phyloP scores from a whole-genome alignment of 768 basidiomycete genomes.

The Trametes punicea region DNA sequence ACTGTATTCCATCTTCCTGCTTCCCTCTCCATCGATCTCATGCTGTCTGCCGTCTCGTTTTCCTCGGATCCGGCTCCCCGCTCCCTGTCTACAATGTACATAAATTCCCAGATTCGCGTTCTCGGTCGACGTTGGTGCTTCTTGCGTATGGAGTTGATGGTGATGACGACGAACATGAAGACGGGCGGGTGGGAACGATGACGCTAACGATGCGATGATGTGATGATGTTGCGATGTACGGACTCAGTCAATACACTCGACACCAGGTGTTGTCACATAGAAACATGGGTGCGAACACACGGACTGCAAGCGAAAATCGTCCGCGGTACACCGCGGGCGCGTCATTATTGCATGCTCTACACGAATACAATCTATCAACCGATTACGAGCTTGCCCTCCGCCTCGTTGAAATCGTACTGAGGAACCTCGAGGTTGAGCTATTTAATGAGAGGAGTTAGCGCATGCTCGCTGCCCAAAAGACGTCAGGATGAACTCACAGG shows the following conservation, averaged over 20 bases:
- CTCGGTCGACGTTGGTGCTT: background rate
- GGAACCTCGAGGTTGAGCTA: conserved; percentile 95
- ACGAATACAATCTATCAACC: conserved; percentile 47
- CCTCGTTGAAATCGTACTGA: conserved; percentile 82
- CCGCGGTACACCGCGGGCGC: background rate
- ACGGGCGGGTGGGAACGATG: background rate
- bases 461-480: background rate
- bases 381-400: conserved; percentile 80
- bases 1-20: background rate
- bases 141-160: background rate
- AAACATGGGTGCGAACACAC: background rate
- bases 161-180: background rate
- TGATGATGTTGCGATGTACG: background rate
- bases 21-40: background rate
- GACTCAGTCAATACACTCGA: background rate
- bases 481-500: conserved; percentile 64
- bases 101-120: conserved; percentile 4
- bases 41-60: background rate
- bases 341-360: conserved; percentile 19
- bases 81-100: background rate
- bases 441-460: conserved; percentile 5
- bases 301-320: background rate
- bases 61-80: background rate
- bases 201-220: background rate
- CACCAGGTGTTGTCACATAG: conserved; percentile 8